phyloP scores from a whole-genome alignment of 2,329 filamentous ascomycete species.

The Colletotrichum chlorophyti region DNA sequence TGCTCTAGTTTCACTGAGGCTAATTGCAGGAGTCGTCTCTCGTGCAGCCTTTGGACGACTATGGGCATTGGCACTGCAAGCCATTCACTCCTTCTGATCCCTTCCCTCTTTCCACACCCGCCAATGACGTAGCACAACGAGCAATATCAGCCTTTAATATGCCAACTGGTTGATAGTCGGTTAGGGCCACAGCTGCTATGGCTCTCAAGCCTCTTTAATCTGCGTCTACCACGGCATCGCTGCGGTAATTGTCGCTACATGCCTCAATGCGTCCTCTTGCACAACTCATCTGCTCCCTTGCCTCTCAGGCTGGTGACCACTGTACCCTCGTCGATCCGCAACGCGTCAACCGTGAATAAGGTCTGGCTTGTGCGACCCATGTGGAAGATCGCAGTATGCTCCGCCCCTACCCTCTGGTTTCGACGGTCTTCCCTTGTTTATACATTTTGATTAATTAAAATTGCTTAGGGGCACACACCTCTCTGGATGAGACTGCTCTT shows the following conservation, averaged over 20 bases:
- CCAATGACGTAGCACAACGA: neutral
- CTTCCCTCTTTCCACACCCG: neutral
- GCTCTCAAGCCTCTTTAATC: neutral
- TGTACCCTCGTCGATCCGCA: conserved; percentile 12
- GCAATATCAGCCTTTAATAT: neutral
- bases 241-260: neutral
- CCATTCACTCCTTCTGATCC: neutral
- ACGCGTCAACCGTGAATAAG: conserved; percentile 21
- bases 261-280: neutral
- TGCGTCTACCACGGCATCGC: neutral
- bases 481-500: conserved; percentile 21
- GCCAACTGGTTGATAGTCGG: neutral
- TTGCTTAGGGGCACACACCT: conserved; percentile 8
- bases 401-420: conserved; percentile 1
- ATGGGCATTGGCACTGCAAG: conserved; percentile 6
- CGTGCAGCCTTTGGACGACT: conserved; percentile 22
- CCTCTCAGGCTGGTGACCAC: conserved; percentile 2
- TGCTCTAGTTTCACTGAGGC: conserved; percentile 22
- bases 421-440: conserved; percentile 10
- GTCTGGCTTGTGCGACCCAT: conserved; percentile 29
- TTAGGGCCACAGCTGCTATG: neutral
- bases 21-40: conserved; percentile 24
- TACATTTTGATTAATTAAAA: conserved; percentile 18
- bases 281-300: neutral
- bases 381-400: conserved; percentile 15